Percentiles rank a stretch among this genome's conserved stretches.
These are phyloP conservation scores for Pyrenochaeta sp. DNA, from an alignment of 2,329 filamentous ascomycete genomes.

Conservation along the genomic window DNA sequence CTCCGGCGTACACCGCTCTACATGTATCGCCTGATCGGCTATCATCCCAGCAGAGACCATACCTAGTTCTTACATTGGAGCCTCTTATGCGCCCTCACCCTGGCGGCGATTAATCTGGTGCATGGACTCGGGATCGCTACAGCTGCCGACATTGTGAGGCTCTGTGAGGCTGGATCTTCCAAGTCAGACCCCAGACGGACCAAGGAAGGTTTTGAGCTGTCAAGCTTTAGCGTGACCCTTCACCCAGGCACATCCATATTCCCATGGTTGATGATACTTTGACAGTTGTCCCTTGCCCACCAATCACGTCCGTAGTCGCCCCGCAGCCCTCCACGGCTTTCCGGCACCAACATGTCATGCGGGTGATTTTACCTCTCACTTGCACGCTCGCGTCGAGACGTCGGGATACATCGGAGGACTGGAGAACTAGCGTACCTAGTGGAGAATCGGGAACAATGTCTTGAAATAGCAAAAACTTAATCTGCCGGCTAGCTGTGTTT, in stretches of 20 bases:
- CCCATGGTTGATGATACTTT: not conserved
- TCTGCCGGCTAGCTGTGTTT: no score
- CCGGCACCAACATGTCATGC: not conserved
- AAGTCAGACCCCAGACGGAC: conserved; percentile 9
- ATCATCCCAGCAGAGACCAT: conserved; percentile 15
- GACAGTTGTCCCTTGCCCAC: not conserved
- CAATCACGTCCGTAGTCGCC: no score
- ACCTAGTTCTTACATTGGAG: no score
- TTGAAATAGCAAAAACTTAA: not conserved
- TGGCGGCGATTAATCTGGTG: conserved; percentile 18
- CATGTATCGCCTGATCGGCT: conserved; percentile 18
- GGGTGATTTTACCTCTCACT: not conserved
- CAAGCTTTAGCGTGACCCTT: conserved; percentile 25
- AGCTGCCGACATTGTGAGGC: conserved; percentile 25
- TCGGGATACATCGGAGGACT: conserved; percentile 9
- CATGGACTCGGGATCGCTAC: conserved; percentile 13
- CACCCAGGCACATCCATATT: conserved; percentile 14
- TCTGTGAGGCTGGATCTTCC: conserved; percentile 13
- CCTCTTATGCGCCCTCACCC: conserved; percentile 18
- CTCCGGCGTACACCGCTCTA: conserved; percentile 1
- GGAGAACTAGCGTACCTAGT: not conserved
- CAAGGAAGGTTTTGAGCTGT: conserved; percentile 24
- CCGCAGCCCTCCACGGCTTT: not conserved
- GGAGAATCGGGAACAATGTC: conserved; percentile 1
- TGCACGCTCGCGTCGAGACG: not conserved